Base-by-base conservation (phyloP, 805 yeast species). In the Alloascoidea africana region DNA sequence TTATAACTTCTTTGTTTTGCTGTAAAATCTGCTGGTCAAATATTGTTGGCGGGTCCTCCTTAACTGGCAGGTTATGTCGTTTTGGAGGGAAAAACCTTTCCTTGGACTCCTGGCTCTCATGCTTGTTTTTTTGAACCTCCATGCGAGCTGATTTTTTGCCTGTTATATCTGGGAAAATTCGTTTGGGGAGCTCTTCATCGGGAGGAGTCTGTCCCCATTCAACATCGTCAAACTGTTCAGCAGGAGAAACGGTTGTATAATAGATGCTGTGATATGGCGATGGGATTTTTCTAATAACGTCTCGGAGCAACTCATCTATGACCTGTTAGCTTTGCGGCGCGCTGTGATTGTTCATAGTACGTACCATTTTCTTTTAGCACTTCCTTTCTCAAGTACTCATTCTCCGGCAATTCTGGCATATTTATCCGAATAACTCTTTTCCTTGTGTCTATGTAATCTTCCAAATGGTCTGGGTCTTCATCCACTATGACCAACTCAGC, bases 241-340 rank as follows among this genome's bases (percentile, higher is more conserved):
- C 8, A 30, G 38, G 18, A 14, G 39, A 43, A 5, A 47, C 33
- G 16, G 77, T 63, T 0, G 86, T 72, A 41, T 74, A 60, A 2
- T 84, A 53, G 2, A 86, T 56, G 2, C 85, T 62, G 39, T 66
- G 68, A 42, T 71, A 69, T 0, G 95, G 94, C 0, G 87, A 65
- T 1, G 96, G 95, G 8, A 81, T 53, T 39, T 70, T 73, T 27
- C 81, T 67, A n/a, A 81, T 43, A 3, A 81, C 63, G 14, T 63
- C 62, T 38, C 79, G 61, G 6, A 83, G 42, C 13, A 61, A 55
- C 35, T 63, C 67, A 44, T 70, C n/a, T n/a, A n/a, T n/a, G n/a
- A n/a, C n/a, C n/a, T n/a, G n/a, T n/a, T n/a, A n/a, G n/a, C n/a
- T n/a, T n/a, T n/a, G n/a, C n/a, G n/a, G n/a, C n/a, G n/a, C n/a